A percentile compares a stretch with the other conserved stretches of the same genome.
These are phyloP conservation scores for Kodamaea sp. DNA, from an alignment of 1,139 yeast genomes.

Conservation along the genomic window DNA sequence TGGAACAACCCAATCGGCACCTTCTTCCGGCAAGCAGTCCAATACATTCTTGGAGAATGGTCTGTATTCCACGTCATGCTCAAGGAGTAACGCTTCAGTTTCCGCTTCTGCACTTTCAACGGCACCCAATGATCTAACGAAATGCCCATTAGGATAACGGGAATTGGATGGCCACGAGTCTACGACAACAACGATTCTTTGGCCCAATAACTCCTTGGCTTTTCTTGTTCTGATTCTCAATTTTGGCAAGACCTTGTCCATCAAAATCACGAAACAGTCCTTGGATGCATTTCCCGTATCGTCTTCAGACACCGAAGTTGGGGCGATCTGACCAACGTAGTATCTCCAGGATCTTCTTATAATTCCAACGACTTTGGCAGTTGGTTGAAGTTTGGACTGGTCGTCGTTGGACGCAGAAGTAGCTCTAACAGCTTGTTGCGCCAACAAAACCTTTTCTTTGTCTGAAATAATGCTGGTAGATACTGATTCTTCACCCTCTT, in stretches of 20 bases:
- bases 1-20: conserved; percentile 92
- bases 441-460: conserved; percentile 70
- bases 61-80: conserved; percentile 94
- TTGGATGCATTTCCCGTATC: conserved; percentile 62
- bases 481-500: conserved; percentile 41
- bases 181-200: conserved; percentile 87
- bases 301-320: conserved; percentile 65
- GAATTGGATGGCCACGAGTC: conserved; percentile 91
- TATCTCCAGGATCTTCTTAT: conserved; percentile 93
- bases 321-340: conserved; percentile 92
- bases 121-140: conserved; percentile 84
- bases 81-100: conserved; percentile 89
- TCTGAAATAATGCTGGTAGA: conserved; percentile 57
- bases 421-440: conserved; percentile 76
- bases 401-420: conserved; percentile 37
- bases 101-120: conserved; percentile 94
- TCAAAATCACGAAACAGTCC: conserved; percentile 79
- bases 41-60: conserved; percentile 93
- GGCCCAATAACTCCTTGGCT: conserved; percentile 76
- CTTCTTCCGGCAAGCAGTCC: conserved; percentile 90
- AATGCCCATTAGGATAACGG: conserved; percentile 92
- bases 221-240: conserved; percentile 86
- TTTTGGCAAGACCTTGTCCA: conserved; percentile 89
- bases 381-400: conserved; percentile 65
- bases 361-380: conserved; percentile 89